Base-by-base conservation (phyloP, 2,329 filamentous ascomycete species). In the Pseudonectria foliicola region DNA sequence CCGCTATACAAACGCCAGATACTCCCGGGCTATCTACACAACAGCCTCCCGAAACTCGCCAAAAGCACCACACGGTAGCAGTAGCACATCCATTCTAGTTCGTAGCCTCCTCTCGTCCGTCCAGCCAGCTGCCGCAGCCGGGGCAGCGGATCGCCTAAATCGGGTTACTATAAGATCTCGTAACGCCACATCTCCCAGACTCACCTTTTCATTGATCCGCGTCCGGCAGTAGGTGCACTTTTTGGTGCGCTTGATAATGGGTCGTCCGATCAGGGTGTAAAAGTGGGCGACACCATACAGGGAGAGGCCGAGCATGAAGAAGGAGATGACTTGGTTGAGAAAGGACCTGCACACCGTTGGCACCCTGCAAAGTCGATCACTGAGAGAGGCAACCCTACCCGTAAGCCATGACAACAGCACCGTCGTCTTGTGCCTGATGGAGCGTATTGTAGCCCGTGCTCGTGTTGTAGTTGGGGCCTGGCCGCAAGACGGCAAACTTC, bases 331-430 rank as follows among this genome's bases (percentile, higher is more conserved):
- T 35, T 80, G 76, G 49, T 78, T 77, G 31, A 83, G 44, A 42
- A 85, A 85, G 1, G 66, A 59, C 13, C 73, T 77, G 39, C 33
- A 2, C 6, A 11, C 6, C 36, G 33, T 46, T 16, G 41, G 38
- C 7, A 18, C 24, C 6, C 12, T n/a, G n/a, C n/a, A n/a, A n/a
- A n/a, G n/a, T n/a, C n/a, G n/a, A 13, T 6, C 7, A 12, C 4
- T 6, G 7, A 4, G 5, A 25, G 5, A 8, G n/a, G 23, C 33
- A 56, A n/a, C n/a, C 68, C 32, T 50, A 80, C 70, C 82, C 82
- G 44, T 83, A 86, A 1, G 81, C 79, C 64, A 85, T 68, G 13
- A 86, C 73, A 1, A 86, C 73, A 2, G 82, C 82, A 2, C 82
- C 82, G 45, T 87, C 82, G 4, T 76, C 71, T 40, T 80, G 69